phyloP scores from a whole-genome alignment of 805 yeast species.

The Zygoascus bituminiphila region DNA sequence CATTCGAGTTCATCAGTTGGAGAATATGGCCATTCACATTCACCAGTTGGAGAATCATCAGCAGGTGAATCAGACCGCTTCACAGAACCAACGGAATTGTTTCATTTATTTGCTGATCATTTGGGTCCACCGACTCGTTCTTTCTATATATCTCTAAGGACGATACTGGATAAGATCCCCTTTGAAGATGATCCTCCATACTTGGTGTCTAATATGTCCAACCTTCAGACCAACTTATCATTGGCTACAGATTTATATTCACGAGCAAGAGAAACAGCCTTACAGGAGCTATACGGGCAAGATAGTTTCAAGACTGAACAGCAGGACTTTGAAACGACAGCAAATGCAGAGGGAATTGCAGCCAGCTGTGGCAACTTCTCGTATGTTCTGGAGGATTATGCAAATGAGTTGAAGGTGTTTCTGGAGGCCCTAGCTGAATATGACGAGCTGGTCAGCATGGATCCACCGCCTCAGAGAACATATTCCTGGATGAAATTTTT shows the following conservation, averaged over 20 bases:
- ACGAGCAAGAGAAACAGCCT: constrained; percentile 47
- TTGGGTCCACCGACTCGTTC: constrained; percentile 69
- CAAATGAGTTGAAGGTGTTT: constrained; percentile 46
- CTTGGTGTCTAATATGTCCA: constrained; percentile 35
- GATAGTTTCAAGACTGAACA: constrained; percentile 35
- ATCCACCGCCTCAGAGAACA: constrained; percentile 19
- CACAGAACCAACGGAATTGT: constrained; percentile 35
- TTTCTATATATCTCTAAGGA: constrained; percentile 53
- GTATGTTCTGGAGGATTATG: constrained; percentile 52
- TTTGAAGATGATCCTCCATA: constrained; percentile 35
- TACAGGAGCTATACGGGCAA: constrained; percentile 50
- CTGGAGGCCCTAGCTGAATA: constrained; percentile 39
- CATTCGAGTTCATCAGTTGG: not conserved
- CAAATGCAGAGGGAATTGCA: constrained; percentile 70
- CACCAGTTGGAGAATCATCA: not conserved
- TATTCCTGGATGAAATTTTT: constrained; percentile 53
- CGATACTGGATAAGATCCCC: constrained; percentile 52
- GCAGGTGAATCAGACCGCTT: not conserved
- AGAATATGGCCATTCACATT: not conserved
- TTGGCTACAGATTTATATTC: constrained; percentile 50
- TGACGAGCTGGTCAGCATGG: constrained; percentile 15
- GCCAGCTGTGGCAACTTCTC: constrained; percentile 80
- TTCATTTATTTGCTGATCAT: constrained; percentile 56
- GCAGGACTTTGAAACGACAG: constrained; percentile 30
- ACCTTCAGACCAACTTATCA: constrained; percentile 34